Evolutionary conservation across 2,329 filamentous ascomycete species (phyloP).

Genomic region (Colletotrichum paranaense): DNA sequence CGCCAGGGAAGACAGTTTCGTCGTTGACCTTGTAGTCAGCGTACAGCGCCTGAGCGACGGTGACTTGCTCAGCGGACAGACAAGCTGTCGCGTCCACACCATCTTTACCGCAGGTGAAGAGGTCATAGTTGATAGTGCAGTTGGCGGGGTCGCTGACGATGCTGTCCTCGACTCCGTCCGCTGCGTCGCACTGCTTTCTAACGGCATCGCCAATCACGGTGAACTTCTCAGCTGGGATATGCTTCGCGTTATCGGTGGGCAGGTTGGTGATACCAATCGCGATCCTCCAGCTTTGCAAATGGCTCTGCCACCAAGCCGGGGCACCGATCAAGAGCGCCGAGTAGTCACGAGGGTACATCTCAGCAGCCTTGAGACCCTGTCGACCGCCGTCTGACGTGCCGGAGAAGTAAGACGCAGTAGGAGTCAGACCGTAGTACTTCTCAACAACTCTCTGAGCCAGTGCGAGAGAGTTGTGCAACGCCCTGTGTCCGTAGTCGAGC

Average conservation of each 20-base stretch:
- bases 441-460: conserved; percentile 59
- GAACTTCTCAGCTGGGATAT: conserved; percentile 57
- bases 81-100: conserved; percentile 46
- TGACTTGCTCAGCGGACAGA: conserved; percentile 54
- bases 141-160: conserved; percentile 59
- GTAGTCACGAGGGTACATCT: conserved; percentile 46
- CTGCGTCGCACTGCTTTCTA: conserved; percentile 60
- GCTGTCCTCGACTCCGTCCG: conserved; percentile 60
- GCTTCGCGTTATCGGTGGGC: conserved; percentile 54
- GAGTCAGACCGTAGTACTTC: conserved; percentile 55
- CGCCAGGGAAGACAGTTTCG: conserved; percentile 49
- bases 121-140: conserved; percentile 57
- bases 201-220: conserved; percentile 55
- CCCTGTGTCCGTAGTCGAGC: conserved; percentile 52
- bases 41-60: conserved; percentile 44
- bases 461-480: conserved; percentile 60
- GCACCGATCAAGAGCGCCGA: conserved; percentile 64
- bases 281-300: conserved; percentile 55
- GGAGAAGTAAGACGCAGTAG: conserved; percentile 54
- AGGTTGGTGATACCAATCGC: conserved; percentile 61
- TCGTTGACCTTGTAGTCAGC: conserved; percentile 42
- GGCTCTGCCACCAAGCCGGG: conserved; percentile 62
- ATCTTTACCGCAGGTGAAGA: conserved; percentile 49
- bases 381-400: conserved; percentile 64
- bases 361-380: conserved; percentile 53